phyloP scores from a whole-genome alignment of 2,329 filamentous ascomycete genomes.

The Conoideocrella luteorostrata region DNA sequence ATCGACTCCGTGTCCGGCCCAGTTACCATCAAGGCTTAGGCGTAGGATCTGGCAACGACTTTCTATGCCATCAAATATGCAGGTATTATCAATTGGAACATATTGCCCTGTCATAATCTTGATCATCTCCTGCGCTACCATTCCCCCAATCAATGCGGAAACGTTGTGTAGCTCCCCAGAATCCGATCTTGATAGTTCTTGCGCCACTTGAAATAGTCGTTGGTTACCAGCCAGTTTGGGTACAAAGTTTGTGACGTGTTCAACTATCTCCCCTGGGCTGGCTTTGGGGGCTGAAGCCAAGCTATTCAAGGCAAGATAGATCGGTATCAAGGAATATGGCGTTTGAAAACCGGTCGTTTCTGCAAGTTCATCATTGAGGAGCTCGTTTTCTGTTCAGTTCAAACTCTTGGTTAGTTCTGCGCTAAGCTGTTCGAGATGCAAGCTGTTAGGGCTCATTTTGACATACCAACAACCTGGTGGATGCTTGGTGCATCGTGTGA shows the following conservation, averaged over 20 bases:
- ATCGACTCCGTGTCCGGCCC: too few relatives aligned
- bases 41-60: conserved; percentile 55
- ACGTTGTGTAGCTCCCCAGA: conserved; percentile 91
- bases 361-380: conserved; percentile 46
- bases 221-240: conserved; percentile 43
- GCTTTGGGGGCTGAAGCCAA: conserved; percentile 39
- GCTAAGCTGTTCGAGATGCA: too few relatives aligned
- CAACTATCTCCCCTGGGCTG: conserved; percentile 48
- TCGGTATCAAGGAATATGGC: conserved; percentile 56
- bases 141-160: conserved; percentile 77
- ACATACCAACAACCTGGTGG: conserved; percentile 49
- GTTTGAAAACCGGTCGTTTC: conserved; percentile 39
- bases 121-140: conserved; percentile 95
- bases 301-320: conserved; percentile 61
- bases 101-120: conserved; percentile 77
- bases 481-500: conserved; percentile 38
- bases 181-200: conserved; percentile 68
- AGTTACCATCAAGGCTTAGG: conserved; percentile 21
- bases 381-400: conserved; percentile 41
- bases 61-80: conserved; percentile 62
- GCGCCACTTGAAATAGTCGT: conserved; percentile 46
- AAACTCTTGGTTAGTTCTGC: not conserved
- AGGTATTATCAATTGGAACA: conserved; percentile 64
- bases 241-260: conserved; percentile 33
- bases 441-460: not conserved